A percentile compares a stretch with the other conserved stretches of the same genome.
Evolutionary conservation across 139 green algal species (phyloP).

Genomic region (Chlamydomonas incerta): DNA sequence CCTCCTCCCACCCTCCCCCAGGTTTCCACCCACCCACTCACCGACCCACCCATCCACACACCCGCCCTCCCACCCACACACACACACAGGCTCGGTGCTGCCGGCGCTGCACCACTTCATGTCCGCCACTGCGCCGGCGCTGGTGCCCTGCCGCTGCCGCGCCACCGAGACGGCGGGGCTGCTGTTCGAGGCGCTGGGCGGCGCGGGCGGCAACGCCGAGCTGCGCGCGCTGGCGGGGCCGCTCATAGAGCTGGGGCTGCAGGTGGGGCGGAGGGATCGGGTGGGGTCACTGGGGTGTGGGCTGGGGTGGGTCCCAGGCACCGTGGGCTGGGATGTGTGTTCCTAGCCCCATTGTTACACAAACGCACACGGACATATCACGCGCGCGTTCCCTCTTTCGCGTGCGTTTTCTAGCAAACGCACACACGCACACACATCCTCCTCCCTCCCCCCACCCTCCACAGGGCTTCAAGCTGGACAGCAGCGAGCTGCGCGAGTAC

Average conservation of each 20-base stretch:
- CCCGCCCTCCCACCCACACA: not conserved
- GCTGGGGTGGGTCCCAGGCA: too few species aligned
- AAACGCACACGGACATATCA: too few species aligned
- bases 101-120: conserved; percentile 76
- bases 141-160: conserved; percentile 67
- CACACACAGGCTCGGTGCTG: conserved; percentile 49
- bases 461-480: conserved; percentile 60
- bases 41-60: not conserved
- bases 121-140: conserved; percentile 46
- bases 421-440: not conserved
- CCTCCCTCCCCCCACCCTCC: not conserved
- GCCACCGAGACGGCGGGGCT: conserved; percentile 79
- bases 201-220: not conserved
- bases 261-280: conserved; percentile 19
- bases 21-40: not conserved
- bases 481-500: conserved; percentile 80
- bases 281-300: too few species aligned
- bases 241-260: conserved; percentile 62
- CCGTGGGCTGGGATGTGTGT: too few species aligned
- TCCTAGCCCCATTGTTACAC: too few species aligned
- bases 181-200: conserved; percentile 50
- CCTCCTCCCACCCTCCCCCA: not conserved
- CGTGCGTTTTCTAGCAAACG: too few species aligned
- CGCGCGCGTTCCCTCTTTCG: too few species aligned
- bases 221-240: conserved; percentile 48